A percentile compares a stretch with the other conserved stretches of the same genome.
Conservation (phyloP, 108 stramenopile genomes). For the Stephanodiscus minutulus region DNA sequence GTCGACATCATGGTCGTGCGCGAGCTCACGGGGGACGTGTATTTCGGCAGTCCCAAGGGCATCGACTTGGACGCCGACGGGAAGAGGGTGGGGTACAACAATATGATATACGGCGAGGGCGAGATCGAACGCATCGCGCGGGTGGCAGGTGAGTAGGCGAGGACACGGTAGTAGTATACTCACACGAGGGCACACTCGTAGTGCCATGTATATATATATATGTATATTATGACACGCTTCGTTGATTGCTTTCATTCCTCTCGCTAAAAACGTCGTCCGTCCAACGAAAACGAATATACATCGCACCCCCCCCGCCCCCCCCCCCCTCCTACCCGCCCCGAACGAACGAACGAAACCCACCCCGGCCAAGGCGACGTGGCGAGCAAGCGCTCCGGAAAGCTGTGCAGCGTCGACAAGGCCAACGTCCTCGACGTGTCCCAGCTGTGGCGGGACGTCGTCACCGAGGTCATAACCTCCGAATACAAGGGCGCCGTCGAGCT, state of each 20-base stretch:
- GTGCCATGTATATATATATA: too few species aligned
- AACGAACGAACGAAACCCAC: too few species aligned
- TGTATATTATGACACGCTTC: too few species aligned
- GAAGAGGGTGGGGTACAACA: slow-evolving; percentile 96
- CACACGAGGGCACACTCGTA: too few species aligned
- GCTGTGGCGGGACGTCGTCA: slow-evolving; percentile 96
- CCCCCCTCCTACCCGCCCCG: too few species aligned
- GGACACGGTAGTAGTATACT: neutral
- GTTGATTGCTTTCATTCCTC: too few species aligned
- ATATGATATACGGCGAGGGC: slow-evolving; percentile 96
- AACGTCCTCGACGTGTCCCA: slow-evolving; percentile 99
- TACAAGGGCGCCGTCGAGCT: slow-evolving; percentile 92
- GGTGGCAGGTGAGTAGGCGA: slow-evolving; percentile 66
- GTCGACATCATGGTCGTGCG: slow-evolving; percentile 99
- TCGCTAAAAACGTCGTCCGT: too few species aligned
- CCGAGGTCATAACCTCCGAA: slow-evolving; percentile 84
- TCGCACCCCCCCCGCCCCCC: too few species aligned
- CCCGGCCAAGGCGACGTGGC: slow-evolving; percentile 94
- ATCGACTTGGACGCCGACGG: slow-evolving; percentile 89
- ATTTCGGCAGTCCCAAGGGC: slow-evolving; percentile 98
- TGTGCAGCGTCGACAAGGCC: slow-evolving; percentile 98
- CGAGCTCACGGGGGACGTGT: slow-evolving; percentile 99
- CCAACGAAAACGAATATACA: too few species aligned
- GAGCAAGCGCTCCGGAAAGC: slow-evolving; percentile 87
- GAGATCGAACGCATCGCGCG: slow-evolving; percentile 94